Conservation (phyloP, 768 basidiomycete species). For the Tulasnella sp. region DNA sequence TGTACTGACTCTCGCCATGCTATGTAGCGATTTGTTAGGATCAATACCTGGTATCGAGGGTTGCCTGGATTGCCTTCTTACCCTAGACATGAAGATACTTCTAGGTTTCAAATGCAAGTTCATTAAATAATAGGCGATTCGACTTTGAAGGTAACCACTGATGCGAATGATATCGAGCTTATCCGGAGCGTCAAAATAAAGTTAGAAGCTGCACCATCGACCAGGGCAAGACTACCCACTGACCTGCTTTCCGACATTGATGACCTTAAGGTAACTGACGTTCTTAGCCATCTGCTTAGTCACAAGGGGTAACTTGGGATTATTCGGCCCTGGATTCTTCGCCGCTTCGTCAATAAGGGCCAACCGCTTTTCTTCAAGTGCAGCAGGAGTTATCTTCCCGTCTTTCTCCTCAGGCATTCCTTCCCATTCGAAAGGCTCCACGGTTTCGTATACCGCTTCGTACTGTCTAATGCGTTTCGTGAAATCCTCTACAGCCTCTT, state of each 20-base stretch:
- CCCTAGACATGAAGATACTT: constrained; percentile 94
- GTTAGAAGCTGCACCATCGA: background rate
- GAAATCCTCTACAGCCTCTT: constrained; percentile 89
- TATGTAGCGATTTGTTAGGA: constrained; percentile 43
- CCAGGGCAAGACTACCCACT: constrained; percentile 51
- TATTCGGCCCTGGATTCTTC: constrained; percentile 17
- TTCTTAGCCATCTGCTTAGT: constrained; percentile 44
- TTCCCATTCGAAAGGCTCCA: constrained; percentile 51
- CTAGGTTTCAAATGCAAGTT: constrained; percentile 96
- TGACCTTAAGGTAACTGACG: constrained; percentile 87
- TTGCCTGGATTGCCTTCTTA: constrained; percentile 48
- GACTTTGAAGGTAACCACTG: constrained; percentile 93
- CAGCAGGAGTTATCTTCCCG: background rate
- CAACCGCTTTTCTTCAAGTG: constrained; percentile 9
- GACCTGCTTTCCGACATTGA: constrained; percentile 90
- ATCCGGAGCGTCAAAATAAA: too few relatives aligned
- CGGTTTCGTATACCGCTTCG: constrained; percentile 93
- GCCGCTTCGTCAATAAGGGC: constrained; percentile 21
- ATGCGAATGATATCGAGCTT: constrained; percentile 54
- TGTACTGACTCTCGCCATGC: constrained; percentile 98
- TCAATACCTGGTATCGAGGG: background rate
- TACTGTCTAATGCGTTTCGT: constrained; percentile 88
- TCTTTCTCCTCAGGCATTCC: constrained; percentile 17
- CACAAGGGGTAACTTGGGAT: constrained; percentile 19
- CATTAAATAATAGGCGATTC: constrained; percentile 98